phyloP scores from a whole-genome alignment of 352 stramenopile genomes.

The Globisporangium apiculatum region DNA sequence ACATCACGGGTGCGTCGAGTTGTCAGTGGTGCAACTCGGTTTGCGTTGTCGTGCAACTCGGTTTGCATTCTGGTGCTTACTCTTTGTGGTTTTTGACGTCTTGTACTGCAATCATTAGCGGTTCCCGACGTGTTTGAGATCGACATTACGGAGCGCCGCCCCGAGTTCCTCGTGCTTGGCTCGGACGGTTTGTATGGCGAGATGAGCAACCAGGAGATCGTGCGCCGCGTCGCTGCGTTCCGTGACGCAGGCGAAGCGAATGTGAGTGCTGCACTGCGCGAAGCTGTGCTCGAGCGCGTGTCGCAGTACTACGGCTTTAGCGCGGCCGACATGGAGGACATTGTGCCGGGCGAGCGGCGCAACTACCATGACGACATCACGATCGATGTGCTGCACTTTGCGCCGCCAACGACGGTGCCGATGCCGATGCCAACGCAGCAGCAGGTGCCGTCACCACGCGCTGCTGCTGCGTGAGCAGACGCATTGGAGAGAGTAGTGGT shows the following conservation, averaged over 20 bases:
- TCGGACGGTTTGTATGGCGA: slow-evolving; percentile 60
- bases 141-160: slow-evolving; percentile 35
- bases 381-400: slow-evolving; percentile 64
- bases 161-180: slow-evolving; percentile 56
- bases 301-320: slow-evolving; percentile 48
- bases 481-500: no score
- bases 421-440: not conserved
- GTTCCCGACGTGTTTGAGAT: slow-evolving; percentile 64
- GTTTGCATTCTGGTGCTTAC: not conserved
- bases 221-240: slow-evolving; percentile 35
- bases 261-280: slow-evolving; percentile 40
- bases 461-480: slow-evolving; percentile 13
- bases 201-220: slow-evolving; percentile 58
- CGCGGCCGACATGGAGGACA: slow-evolving; percentile 35
- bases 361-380: slow-evolving; percentile 74
- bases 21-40: no score
- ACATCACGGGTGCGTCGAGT: slow-evolving; percentile 23
- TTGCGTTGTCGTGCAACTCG: not conserved
- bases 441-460: not conserved
- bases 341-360: slow-evolving; percentile 44
- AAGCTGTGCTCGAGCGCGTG: slow-evolving; percentile 41
- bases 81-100: not conserved
- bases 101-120: slow-evolving; percentile 10
- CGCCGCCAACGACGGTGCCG: slow-evolving; percentile 9
- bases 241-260: slow-evolving; percentile 45